phyloP scores from a whole-genome alignment of 306 rosid genomes.

The Trifolium fragiferum region DNA sequence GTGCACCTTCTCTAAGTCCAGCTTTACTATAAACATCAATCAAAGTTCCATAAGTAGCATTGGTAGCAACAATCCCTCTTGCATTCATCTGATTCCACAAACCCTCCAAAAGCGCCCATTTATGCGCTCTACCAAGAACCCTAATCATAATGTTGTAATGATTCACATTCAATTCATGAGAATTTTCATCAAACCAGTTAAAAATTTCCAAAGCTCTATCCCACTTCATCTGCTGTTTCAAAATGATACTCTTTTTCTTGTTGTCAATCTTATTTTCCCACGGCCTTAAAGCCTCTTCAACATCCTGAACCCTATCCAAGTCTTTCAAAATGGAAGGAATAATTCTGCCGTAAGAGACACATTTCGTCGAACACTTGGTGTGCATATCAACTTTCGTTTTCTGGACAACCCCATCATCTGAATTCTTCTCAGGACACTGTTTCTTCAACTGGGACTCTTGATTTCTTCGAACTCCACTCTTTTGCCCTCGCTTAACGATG shows the following conservation, averaged over 20 bases:
- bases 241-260: slow-evolving; percentile 88
- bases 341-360: slow-evolving; percentile 71
- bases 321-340: slow-evolving; percentile 74
- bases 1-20: slow-evolving; percentile 72
- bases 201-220: slow-evolving; percentile 83
- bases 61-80: slow-evolving; percentile 71
- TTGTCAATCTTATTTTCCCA: slow-evolving; percentile 73
- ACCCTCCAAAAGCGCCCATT: slow-evolving; percentile 65
- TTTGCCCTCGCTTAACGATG: slow-evolving; percentile 27
- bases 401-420: slow-evolving; percentile 36
- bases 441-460: slow-evolving; percentile 45
- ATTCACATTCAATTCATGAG: slow-evolving; percentile 80
- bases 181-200: slow-evolving; percentile 71
- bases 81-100: slow-evolving; percentile 83
- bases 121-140: slow-evolving; percentile 67
- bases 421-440: slow-evolving; percentile 41
- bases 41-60: slow-evolving; percentile 90
- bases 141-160: slow-evolving; percentile 82
- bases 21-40: slow-evolving; percentile 89
- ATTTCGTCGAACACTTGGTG: slow-evolving; percentile 79
- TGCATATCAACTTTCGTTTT: slow-evolving; percentile 47
- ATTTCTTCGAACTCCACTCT: slow-evolving; percentile 4
- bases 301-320: slow-evolving; percentile 56
- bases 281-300: slow-evolving; percentile 73
- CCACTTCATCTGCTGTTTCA: slow-evolving; percentile 88